These are phyloP conservation scores for Euphorbia celastroides DNA, from an alignment of 441 rosid species.

Conservation along the genomic window DNA sequence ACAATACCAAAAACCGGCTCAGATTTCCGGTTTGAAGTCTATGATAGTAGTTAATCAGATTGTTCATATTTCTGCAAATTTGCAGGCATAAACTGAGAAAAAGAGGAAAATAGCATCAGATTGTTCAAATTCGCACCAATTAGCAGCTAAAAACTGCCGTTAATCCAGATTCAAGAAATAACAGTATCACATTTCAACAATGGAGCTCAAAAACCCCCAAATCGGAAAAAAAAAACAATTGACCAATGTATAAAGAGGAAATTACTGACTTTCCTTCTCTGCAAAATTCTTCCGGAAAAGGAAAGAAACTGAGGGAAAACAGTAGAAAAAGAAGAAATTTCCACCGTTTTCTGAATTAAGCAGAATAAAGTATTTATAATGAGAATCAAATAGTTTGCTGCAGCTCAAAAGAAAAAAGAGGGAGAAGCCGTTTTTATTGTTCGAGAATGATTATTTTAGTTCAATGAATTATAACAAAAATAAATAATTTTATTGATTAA, in stretches of 20 bases:
- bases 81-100: too few species aligned
- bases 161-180: too few species aligned
- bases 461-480: slow-evolving; percentile 7
- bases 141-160: background rate
- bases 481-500: background rate
- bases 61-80: too few species aligned
- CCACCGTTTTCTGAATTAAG: slow-evolving; percentile 18
- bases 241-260: too few species aligned
- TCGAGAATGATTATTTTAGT: slow-evolving; percentile 7
- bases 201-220: too few species aligned
- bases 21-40: too few species aligned
- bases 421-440: background rate
- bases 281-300: background rate
- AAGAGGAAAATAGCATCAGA: background rate
- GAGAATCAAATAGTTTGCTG: background rate
- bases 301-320: background rate
- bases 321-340: background rate
- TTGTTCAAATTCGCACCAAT: background rate
- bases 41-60: too few species aligned
- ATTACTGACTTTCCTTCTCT: background rate
- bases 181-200: too few species aligned
- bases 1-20: too few species aligned
- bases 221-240: too few species aligned
- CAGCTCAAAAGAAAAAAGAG: background rate
- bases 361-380: background rate